phyloP scores from a whole-genome alignment of 2,329 filamentous ascomycete genomes.

The Sporothrix humicola region DNA sequence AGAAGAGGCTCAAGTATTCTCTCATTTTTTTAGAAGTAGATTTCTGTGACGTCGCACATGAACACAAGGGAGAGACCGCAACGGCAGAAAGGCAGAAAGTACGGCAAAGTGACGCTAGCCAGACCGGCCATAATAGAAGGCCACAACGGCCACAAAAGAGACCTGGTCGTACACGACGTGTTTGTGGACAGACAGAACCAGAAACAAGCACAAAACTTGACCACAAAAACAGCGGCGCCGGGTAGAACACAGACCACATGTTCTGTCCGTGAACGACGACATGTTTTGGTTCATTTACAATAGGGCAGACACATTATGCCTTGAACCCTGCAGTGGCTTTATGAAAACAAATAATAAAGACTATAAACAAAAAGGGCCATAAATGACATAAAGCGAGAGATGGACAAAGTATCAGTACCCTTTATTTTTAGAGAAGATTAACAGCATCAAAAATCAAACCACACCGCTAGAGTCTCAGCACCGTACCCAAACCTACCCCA shows the following conservation, averaged over 20 bases:
- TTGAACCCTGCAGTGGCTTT: constrained; percentile 10
- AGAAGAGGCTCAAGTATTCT: background rate
- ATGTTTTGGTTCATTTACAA: background rate
- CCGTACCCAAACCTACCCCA: background rate
- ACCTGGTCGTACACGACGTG: constrained; percentile 12
- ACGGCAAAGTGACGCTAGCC: constrained; percentile 9
- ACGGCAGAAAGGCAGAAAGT: background rate
- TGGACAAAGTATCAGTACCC: background rate
- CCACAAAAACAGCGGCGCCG: too few relatives aligned
- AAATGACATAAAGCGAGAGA: background rate
- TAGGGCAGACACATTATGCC: background rate
- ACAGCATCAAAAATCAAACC: too few relatives aligned
- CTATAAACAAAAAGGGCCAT: background rate
- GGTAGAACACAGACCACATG: background rate
- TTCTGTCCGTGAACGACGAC: background rate
- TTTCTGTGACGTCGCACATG: background rate
- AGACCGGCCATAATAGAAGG: background rate
- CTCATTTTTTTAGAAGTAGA: background rate
- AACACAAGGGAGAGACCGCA: constrained; percentile 14
- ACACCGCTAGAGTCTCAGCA: too few relatives aligned
- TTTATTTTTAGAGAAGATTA: too few relatives aligned
- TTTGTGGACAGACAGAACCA: background rate
- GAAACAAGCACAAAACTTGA: background rate
- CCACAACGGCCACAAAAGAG: background rate
- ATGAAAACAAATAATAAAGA: background rate